Base-by-base conservation (phyloP, 768 basidiomycete species). In the Phaeotremella skinneri region DNA sequence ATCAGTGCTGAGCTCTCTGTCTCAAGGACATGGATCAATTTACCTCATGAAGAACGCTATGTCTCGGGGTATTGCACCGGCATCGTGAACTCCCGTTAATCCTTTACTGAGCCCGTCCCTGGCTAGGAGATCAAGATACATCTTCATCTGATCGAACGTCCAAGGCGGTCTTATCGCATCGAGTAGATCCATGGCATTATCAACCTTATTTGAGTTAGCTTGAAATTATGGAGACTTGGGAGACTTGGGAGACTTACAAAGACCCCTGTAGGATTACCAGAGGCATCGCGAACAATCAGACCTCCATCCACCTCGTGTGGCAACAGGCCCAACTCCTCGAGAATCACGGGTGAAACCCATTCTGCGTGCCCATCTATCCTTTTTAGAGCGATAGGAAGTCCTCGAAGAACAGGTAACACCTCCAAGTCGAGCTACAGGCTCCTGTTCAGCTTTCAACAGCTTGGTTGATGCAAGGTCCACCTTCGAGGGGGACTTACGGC, bases 51-150 rank as follows among this genome's bases (percentile, higher is more conserved):
- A 88, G 66, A 91, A 88, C 1, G 80, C 76, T 16, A 91, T 83
- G 0, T 78, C 76, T 1, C 81, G 81, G 21, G 72, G 71, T 0
- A 83, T 45, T 6, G 43, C 81, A 42, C 73, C 81, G 0, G 93
- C 93, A 69, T 98, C 92, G 57, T 96, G 92, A 20, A 98, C 85
- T 11, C 83, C 86, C 0, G 91, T 93, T 55, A 98, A 75, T 0
- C 94, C 94, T 55, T 84, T 83, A 2, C 82, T 80, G n/a, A 91
- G 79, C 0, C 87, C 90, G 65, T 90, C 85, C 26, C 78, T 75
- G 42, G 87, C 80, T 0, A 90, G 82, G 13, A 80, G 79, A n/a
- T 84, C 78, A 56, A 88, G 86, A 70, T 83, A 89, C 23, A 80
- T 81, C 62, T 82, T 79, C 66, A 85, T 82, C 52, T 84, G 80